A percentile compares a stretch with the other conserved stretches of the same genome.
Conservation (phyloP, 306 rosid species). For the Cucurbita maxima region DNA sequence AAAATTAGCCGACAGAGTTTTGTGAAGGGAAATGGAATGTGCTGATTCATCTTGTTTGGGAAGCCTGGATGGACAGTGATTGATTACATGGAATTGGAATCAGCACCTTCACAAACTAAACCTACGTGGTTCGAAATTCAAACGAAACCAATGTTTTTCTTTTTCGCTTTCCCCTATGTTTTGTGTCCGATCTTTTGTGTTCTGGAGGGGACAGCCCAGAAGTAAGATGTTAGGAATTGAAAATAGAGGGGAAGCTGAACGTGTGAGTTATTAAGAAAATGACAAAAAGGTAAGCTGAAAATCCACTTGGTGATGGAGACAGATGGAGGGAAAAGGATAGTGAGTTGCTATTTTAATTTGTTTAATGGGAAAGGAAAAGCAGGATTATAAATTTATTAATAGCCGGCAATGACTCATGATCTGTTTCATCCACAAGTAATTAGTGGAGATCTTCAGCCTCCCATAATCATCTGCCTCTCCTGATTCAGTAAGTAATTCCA, state of each 20-base stretch:
- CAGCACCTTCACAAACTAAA: neutral
- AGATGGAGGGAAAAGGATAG: neutral
- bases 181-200: neutral
- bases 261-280: neutral
- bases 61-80: neutral
- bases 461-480: neutral
- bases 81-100: neutral
- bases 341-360: neutral
- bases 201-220: neutral
- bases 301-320: conserved; percentile 3
- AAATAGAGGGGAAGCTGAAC: too few species aligned
- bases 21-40: neutral
- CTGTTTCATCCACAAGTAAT: neutral
- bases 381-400: neutral
- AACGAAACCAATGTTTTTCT: neutral
- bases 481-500: neutral
- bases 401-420: neutral
- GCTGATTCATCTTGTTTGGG: neutral
- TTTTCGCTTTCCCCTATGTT: neutral
- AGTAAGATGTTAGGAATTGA: too few species aligned
- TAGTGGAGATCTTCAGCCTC: conserved; percentile 1
- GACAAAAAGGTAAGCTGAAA: neutral
- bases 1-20: neutral
- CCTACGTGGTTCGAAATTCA: neutral
- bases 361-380: neutral